Evolutionary conservation across 345 rosid genomes (phyloP).

Genomic region (Gossypium stocksii): DNA sequence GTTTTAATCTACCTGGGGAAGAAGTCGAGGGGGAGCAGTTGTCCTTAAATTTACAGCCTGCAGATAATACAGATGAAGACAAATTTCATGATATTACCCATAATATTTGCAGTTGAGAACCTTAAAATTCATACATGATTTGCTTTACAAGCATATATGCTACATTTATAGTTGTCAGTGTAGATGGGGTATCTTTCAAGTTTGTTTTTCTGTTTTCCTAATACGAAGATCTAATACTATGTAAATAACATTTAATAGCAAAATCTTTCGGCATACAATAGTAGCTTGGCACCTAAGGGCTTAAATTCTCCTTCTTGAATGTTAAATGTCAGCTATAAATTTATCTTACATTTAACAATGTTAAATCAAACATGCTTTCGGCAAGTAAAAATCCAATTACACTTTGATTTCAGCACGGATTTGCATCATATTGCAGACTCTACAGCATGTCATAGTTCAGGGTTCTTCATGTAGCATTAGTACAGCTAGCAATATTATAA

Average conservation of each 20-base stretch:
- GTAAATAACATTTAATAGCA: background rate
- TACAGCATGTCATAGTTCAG: background rate
- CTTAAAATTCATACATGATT: background rate
- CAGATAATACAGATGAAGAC: conserved; percentile 25
- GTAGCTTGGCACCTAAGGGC: background rate
- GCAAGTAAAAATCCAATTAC: background rate
- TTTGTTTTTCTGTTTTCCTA: background rate
- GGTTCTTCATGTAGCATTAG: background rate
- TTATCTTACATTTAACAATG: background rate
- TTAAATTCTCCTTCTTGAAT: background rate
- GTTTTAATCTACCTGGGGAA: conserved; percentile 44
- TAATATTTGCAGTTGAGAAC: conserved; percentile 2
- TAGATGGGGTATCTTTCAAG: background rate
- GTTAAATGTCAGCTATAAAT: background rate
- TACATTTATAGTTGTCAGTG: background rate
- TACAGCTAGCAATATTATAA: background rate
- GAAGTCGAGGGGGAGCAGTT: conserved; percentile 48
- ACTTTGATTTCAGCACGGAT: background rate
- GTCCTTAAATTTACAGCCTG: conserved; percentile 83
- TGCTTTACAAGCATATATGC: background rate
- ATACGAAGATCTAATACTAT: background rate
- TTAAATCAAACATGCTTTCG: background rate
- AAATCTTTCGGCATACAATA: background rate
- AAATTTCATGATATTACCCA: conserved; percentile 10
- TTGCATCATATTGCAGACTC: background rate